These are phyloP conservation scores for Lizonia empirigonia DNA, from an alignment of 2,329 filamentous ascomycete genomes.

Conservation along the genomic window DNA sequence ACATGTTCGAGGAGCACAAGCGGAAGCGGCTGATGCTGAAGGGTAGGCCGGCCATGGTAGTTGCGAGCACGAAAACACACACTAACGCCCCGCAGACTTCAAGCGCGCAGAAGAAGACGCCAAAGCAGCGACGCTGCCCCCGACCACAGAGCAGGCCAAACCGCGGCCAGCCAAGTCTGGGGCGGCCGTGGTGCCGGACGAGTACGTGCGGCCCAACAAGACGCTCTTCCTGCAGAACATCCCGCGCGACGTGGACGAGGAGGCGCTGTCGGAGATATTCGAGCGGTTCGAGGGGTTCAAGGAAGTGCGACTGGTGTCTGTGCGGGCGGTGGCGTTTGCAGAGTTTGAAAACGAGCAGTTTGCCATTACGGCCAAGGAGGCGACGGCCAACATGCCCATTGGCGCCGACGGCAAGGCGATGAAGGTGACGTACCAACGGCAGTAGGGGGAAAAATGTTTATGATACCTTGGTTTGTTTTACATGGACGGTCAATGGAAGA, in stretches of 20 bases:
- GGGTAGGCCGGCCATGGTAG: slow-evolving; percentile 63
- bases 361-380: slow-evolving; percentile 92
- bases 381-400: slow-evolving; percentile 81
- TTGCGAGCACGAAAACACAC: too few species aligned
- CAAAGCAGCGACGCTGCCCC: slow-evolving; percentile 75
- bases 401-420: slow-evolving; percentile 76
- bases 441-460: slow-evolving; percentile 58
- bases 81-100: slow-evolving; percentile 57
- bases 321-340: slow-evolving; percentile 90
- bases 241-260: slow-evolving; percentile 83
- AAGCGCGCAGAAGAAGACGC: slow-evolving; percentile 84
- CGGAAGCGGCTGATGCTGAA: slow-evolving; percentile 84
- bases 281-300: slow-evolving; percentile 90
- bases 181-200: slow-evolving; percentile 84
- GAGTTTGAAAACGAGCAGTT: slow-evolving; percentile 92
- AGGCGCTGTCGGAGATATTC: slow-evolving; percentile 80
- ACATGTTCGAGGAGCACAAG: slow-evolving; percentile 90
- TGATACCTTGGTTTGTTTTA: slow-evolving; percentile 25
- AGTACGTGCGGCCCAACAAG: slow-evolving; percentile 97
- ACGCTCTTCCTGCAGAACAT: slow-evolving; percentile 93
- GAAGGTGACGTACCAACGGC: slow-evolving; percentile 95
- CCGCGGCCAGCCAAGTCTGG: slow-evolving; percentile 71
- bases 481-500: slow-evolving; percentile 1
- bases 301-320: slow-evolving; percentile 88
- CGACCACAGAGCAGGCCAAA: slow-evolving; percentile 50